These are phyloP conservation scores for Monosporascus sp. DNA, from an alignment of 2,329 filamentous ascomycete species.

Conservation along the genomic window DNA sequence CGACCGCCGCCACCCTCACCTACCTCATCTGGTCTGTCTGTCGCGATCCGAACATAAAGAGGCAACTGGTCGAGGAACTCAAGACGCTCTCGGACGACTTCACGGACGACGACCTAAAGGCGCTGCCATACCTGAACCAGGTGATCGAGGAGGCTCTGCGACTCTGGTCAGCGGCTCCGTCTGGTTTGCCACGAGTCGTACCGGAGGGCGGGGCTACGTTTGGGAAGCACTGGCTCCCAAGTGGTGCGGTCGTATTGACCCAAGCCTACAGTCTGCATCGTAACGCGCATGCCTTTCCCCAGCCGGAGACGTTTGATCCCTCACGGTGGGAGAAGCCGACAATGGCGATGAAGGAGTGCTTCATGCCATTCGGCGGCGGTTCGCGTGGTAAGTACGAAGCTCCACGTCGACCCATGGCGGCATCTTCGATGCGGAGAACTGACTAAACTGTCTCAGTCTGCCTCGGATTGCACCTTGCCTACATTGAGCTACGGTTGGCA, in stretches of 20 bases:
- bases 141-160: slow-evolving; percentile 26
- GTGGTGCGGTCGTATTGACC: slow-evolving; percentile 27
- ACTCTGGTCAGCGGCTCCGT: slow-evolving; percentile 26
- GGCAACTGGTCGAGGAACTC: slow-evolving; percentile 14
- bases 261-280: slow-evolving; percentile 36
- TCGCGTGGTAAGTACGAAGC: slow-evolving; percentile 12
- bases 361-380: slow-evolving; percentile 24
- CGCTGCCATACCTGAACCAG: slow-evolving; percentile 27
- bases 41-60: slow-evolving; percentile 21
- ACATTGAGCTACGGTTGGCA: slow-evolving; percentile 45
- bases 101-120: slow-evolving; percentile 24
- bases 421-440: slow-evolving; percentile 28
- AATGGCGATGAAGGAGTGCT: slow-evolving; percentile 19
- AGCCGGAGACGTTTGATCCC: slow-evolving; percentile 27
- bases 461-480: slow-evolving; percentile 49
- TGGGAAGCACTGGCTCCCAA: slow-evolving; percentile 28
- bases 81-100: slow-evolving; percentile 16
- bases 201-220: slow-evolving; percentile 27
- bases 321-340: slow-evolving; percentile 18
- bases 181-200: slow-evolving; percentile 26
- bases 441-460: slow-evolving; percentile 28
- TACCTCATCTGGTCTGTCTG: slow-evolving; percentile 39
- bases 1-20: slow-evolving; percentile 43
- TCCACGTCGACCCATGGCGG: slow-evolving; percentile 1
- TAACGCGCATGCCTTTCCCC: slow-evolving; percentile 27